phyloP scores from a whole-genome alignment of 2,329 filamentous ascomycete genomes.

The Trichoderma hamatum region DNA sequence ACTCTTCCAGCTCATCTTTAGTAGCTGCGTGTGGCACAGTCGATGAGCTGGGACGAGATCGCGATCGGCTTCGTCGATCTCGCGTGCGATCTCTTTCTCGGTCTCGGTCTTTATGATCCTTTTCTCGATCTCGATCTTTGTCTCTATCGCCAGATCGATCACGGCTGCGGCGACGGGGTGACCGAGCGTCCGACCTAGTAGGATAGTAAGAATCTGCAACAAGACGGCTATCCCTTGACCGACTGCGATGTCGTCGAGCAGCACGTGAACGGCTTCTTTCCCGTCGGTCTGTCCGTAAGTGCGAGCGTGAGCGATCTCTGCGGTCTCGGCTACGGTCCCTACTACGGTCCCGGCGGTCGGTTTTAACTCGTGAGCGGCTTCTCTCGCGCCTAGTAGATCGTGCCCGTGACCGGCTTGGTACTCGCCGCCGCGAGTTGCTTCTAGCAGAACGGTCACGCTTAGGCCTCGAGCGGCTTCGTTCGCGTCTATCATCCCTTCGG shows the following conservation, averaged over 20 bases:
- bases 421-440: constrained; percentile 42
- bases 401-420: constrained; percentile 44
- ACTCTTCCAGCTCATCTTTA: constrained; percentile 56
- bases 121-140: constrained; percentile 35
- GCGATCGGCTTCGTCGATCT: constrained; percentile 51
- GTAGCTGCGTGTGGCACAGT: constrained; percentile 44
- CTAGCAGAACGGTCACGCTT: constrained; percentile 41
- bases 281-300: constrained; percentile 33
- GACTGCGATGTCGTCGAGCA: constrained; percentile 30
- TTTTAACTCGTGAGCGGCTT: constrained; percentile 43
- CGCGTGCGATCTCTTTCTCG: constrained; percentile 33
- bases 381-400: constrained; percentile 42
- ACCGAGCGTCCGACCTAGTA: constrained; percentile 30
- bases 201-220: constrained; percentile 33
- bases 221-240: constrained; percentile 33
- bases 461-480: constrained; percentile 42
- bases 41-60: constrained; percentile 45
- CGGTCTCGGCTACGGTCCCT: constrained; percentile 31
- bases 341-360: constrained; percentile 41
- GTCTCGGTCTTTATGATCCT: constrained; percentile 32
- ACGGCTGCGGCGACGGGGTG: constrained; percentile 35
- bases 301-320: constrained; percentile 36
- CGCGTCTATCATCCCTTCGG: constrained; percentile 38
- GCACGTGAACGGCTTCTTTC: constrained; percentile 34
- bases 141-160: constrained; percentile 35